Base-by-base conservation (phyloP, 306 rosid genomes). In the Castanea sativa region DNA sequence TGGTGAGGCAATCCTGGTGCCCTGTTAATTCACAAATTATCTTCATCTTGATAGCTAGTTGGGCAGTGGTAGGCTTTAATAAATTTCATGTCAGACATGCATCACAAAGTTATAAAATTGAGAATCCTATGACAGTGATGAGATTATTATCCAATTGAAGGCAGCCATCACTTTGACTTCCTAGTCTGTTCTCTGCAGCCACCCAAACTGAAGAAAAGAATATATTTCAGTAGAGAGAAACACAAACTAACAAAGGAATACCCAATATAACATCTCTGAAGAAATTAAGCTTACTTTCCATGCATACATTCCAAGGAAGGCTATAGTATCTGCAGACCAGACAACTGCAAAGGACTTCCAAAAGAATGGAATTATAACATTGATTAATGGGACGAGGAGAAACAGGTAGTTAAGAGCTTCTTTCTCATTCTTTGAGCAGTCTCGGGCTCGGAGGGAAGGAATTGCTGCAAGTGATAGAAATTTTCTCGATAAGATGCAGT, bases 381-480 rank as follows among this genome's bases (percentile, higher is more conserved):
- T 95, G 74, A 95, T 79, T 81, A 95, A 78, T 43, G 99, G 99
- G 71, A 95, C 19, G n/a, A 95, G 89, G 64, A 95, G 92, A 80
- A 95, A 93, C 30, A 95, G 96, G 86, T 93, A 93, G 91, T 95
- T 95, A 33, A 95, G 92, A 82, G 99, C 99, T 82, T 95, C 99
- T 84, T 95, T 95, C 92, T 95, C 99, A 71, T 91, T 90, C 74
- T 95, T 95, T 2, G 98, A 91, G 90, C 99, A 95, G 85, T 95
- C 99, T 76, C 98, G 92, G 23, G 98, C 99, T 32, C 98, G 92
- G 29, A 95, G 87, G 0, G 99, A 95, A 75, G 99, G 99, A 83
- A 95, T 90, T 69, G 99, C 99, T 95, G 87, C 89, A 76, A 32
- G 75, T 9, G 83, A 7, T 55, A 61, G 75, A 67, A 79, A 25